Percentiles rank a stretch among this genome's conserved stretches.
Evolutionary conservation across 441 rosid genomes (phyloP).

Genomic region (Lepidium campestre): DNA sequence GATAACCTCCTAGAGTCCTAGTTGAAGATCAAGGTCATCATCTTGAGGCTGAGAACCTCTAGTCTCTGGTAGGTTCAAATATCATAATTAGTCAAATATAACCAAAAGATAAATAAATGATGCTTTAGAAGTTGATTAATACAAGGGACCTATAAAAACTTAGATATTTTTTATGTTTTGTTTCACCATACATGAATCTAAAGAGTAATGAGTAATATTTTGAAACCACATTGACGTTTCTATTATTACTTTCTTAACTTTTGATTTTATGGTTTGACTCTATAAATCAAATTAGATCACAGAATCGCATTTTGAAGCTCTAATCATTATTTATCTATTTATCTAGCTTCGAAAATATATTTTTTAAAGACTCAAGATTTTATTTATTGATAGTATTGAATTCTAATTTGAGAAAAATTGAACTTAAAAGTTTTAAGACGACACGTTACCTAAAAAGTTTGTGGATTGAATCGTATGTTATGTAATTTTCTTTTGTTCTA

Average conservation of each 20-base stretch:
- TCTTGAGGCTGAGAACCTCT: constrained; percentile 25
- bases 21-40: constrained; percentile 65
- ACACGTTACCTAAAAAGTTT: too few species aligned
- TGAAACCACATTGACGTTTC: constrained; percentile 2
- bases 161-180: constrained; percentile 16
- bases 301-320: background rate
- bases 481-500: too few species aligned
- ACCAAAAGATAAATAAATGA: background rate
- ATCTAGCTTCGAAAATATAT: too few species aligned
- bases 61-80: background rate
- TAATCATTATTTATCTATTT: too few species aligned
- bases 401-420: too few species aligned
- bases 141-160: constrained; percentile 22
- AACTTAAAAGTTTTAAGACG: too few species aligned
- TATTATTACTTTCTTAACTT: background rate
- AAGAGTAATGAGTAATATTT: constrained; percentile 18
- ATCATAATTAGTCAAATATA: constrained; percentile 19
- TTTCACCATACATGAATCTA: constrained; percentile 27
- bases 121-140: constrained; percentile 17
- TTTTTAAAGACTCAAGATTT: too few species aligned
- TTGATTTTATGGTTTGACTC: background rate
- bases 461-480: too few species aligned
- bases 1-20: constrained; percentile 44
- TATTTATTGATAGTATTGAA: too few species aligned
- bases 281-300: background rate